Base-by-base conservation (phyloP, 805 yeast genomes). In the Komagataella kurtzmanii region DNA sequence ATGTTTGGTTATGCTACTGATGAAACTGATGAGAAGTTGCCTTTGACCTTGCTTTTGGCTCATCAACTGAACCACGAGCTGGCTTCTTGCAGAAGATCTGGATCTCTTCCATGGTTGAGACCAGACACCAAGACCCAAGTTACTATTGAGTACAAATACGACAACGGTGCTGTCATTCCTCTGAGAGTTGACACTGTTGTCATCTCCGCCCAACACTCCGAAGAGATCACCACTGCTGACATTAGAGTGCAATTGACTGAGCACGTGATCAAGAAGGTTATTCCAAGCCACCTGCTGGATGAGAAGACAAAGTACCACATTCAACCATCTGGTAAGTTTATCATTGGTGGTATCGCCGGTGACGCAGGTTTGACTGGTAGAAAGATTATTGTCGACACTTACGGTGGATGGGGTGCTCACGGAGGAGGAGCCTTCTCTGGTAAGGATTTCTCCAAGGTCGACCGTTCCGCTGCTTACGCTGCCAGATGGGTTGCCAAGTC, bases 391-490 rank as follows among this genome's bases (percentile, higher is more conserved):
- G 99, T 93, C 69, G 99, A 93, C 75, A 95, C 99, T 59, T 93
- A 93, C 77, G 99, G 99, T 79, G 99, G 99, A 67, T 95, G 99
- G 95, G 97, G 99, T 75, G 98, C 99, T 67, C 99, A 93, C 80
- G 99, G 99, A 76, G 99, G 99, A 80, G 99, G 99, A 80, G 99
- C 99, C 59, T 93, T 93, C 89, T 86, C 96, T 58, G 99, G 99
- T 74, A 93, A 93, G 81, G 99, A 93, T 75, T 93, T 88, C 87
- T 88, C 97, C 71, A 93, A 93, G 81, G 99, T 93, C 67, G 99
- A 93, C 75, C 88, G 99, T 79, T 91, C 98, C 59, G 99, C 99
- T 69, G 99, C 99, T 61, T 93, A 93, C 71, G 97, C 99, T 66
- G 99, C 99, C 64, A 89, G 99, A 80, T 93, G 99, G 99, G 97